A percentile compares a stretch with the other conserved stretches of the same genome.
phyloP scores from a whole-genome alignment of 140 eudicot species.

The Erigeron philadelphicus region DNA sequence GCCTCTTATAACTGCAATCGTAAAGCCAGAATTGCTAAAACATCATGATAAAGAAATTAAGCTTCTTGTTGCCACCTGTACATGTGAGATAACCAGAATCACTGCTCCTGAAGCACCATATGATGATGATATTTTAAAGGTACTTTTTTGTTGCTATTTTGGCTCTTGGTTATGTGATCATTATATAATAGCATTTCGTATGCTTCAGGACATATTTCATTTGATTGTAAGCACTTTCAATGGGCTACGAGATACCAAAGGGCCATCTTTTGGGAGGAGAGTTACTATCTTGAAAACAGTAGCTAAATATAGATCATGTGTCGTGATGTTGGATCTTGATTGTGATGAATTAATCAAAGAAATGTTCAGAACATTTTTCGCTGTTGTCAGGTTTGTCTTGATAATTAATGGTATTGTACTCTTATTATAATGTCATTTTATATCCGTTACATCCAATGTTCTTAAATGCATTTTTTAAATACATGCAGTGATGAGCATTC shows the following conservation, averaged over 20 bases:
- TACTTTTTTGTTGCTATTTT: constrained; percentile 17
- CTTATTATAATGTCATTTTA: background rate
- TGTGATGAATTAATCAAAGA: constrained; percentile 83
- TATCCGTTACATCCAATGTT: background rate
- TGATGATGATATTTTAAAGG: constrained; percentile 79
- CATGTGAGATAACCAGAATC: constrained; percentile 87
- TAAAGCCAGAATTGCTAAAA: constrained; percentile 73
- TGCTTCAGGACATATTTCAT: constrained; percentile 68
- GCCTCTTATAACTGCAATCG: constrained; percentile 65
- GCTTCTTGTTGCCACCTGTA: constrained; percentile 85
- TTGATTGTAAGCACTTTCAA: constrained; percentile 84
- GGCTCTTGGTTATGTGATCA: constrained; percentile 4
- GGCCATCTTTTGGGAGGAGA: constrained; percentile 86
- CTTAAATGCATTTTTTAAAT: background rate
- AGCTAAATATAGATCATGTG: constrained; percentile 89
- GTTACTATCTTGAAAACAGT: constrained; percentile 79
- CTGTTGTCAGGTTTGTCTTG: constrained; percentile 71
- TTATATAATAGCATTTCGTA: constrained; percentile 21
- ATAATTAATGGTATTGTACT: constrained; percentile 8
- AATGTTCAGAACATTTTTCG: constrained; percentile 70
- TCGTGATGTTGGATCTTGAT: constrained; percentile 98
- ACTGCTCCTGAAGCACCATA: constrained; percentile 99
- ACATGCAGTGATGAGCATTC: constrained; percentile 75
- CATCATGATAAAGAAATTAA: constrained; percentile 88
- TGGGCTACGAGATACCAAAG: constrained; percentile 71